Base-by-base conservation (phyloP, 2,329 filamentous ascomycete species). In the Pseudogymnoascus sp. region DNA sequence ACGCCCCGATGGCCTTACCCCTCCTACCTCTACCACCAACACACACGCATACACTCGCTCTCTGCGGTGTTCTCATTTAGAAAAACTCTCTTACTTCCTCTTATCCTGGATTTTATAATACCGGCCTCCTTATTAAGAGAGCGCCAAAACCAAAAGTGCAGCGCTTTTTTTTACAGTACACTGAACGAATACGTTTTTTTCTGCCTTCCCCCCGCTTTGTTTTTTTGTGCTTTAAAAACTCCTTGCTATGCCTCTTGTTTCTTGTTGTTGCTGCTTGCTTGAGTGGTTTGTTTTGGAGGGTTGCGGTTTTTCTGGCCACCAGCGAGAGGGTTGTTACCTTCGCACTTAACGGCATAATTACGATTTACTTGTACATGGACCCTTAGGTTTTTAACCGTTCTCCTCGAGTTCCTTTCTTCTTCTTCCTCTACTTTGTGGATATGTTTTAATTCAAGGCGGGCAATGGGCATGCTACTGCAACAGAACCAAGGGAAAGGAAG, bases 301-400 rank as follows among this genome's bases (percentile, higher is more conserved):
- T 30, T 50, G 43, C 25, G 43, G 43, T 50, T 28, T 25, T 25
- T 25, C 22, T 50, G 43, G 43, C 43, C 43, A 30, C 25, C 25
- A 30, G 14, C 43, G n/a, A 33, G 30, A 33, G 28, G n/a, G 47
- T 6, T 50, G 20, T 43, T 35, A 25, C 11, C 47, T 54, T 54
- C 28, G 47, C 47, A 54, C 22, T 54, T 33, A 54, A 54, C 28
- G 47, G 47, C 47, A 25, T 54, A 33, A 33, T 54, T 18, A 18
- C 47, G 47, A 54, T 33, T 54, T 41, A 25, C 22, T 54, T 54
- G 47, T 54, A 54, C 11, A 54, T 54, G 47, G 47, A 54, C 14
- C 35, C 14, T 37, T 37, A 5, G 6, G 6, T 33, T 30, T 30
- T 3, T 30, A 6, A 30, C 28, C 18, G 18, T 18, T 18, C 18